phyloP scores from a whole-genome alignment of 306 rosid genomes.

The Malus fusca region DNA sequence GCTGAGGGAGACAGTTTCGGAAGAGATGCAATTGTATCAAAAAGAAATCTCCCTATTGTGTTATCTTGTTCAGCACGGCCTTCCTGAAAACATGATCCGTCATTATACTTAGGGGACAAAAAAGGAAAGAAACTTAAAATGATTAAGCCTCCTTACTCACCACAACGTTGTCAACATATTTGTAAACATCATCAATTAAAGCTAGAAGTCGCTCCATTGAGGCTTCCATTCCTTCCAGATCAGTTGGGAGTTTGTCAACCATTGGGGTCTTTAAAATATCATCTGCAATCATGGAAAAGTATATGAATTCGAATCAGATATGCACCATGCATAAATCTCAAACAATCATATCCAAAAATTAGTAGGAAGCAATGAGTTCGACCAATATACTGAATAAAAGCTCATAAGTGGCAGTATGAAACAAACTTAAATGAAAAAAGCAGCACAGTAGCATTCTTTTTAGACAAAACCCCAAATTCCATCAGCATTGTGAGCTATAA shows the following conservation, averaged over 20 bases:
- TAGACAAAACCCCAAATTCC: background rate
- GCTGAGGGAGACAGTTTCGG: slow-evolving; percentile 59
- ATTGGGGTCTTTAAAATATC: slow-evolving; percentile 64
- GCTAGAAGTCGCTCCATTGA: slow-evolving; percentile 82
- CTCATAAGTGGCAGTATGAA: background rate
- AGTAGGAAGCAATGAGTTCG: background rate
- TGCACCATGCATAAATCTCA: background rate
- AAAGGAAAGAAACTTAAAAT: background rate
- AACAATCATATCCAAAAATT: background rate
- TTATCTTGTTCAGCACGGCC: slow-evolving; percentile 70
- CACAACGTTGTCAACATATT: slow-evolving; percentile 89
- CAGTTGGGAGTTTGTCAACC: slow-evolving; percentile 90
- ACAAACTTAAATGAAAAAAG: background rate
- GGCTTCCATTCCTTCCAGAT: slow-evolving; percentile 97
- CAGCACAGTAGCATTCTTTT: background rate
- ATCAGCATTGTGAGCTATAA: background rate
- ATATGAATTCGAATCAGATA: slow-evolving; percentile 6
- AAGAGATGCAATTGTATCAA: slow-evolving; percentile 65
- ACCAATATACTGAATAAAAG: background rate
- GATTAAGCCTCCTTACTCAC: slow-evolving; percentile 30
- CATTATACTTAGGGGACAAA: background rate
- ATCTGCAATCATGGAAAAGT: slow-evolving; percentile 36
- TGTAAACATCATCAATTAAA: slow-evolving; percentile 74
- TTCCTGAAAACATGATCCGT: slow-evolving; percentile 43
- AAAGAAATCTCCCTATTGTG: slow-evolving; percentile 57